These are phyloP conservation scores for Wickerhamomyces ciferrii DNA, from an alignment of 805 yeast genomes.

Conservation along the genomic window DNA sequence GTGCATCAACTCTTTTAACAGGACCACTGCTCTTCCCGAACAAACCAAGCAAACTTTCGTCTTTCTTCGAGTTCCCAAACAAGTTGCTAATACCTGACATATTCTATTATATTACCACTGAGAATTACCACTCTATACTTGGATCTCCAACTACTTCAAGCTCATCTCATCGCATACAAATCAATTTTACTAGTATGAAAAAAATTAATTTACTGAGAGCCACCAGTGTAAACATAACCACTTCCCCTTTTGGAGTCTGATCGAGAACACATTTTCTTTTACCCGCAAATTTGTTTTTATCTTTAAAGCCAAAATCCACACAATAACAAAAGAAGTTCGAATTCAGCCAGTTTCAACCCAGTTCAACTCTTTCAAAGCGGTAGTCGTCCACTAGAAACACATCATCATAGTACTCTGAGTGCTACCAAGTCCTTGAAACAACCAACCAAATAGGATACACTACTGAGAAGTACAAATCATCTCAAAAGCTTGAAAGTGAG, in stretches of 20 bases:
- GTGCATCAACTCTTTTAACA: slow-evolving; percentile 31
- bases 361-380: no score
- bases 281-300: background rate
- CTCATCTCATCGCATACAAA: background rate
- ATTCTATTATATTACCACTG: background rate
- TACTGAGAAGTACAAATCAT: background rate
- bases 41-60: slow-evolving; percentile 26
- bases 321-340: background rate
- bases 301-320: background rate
- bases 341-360: no score
- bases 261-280: background rate
- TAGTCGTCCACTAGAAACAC: no score
- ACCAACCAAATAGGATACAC: background rate
- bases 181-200: background rate
- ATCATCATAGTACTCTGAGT: no score
- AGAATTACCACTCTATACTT: no score
- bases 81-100: slow-evolving; percentile 28
- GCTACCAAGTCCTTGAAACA: no score
- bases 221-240: background rate
- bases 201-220: background rate
- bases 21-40: slow-evolving; percentile 41
- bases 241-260: background rate
- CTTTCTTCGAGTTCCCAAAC: slow-evolving; percentile 25
- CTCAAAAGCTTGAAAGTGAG: background rate
- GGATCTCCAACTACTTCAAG: no score